Evolutionary conservation across 1,284 basidiomycete species (phyloP).

Genomic region (Vanrija sp.): DNA sequence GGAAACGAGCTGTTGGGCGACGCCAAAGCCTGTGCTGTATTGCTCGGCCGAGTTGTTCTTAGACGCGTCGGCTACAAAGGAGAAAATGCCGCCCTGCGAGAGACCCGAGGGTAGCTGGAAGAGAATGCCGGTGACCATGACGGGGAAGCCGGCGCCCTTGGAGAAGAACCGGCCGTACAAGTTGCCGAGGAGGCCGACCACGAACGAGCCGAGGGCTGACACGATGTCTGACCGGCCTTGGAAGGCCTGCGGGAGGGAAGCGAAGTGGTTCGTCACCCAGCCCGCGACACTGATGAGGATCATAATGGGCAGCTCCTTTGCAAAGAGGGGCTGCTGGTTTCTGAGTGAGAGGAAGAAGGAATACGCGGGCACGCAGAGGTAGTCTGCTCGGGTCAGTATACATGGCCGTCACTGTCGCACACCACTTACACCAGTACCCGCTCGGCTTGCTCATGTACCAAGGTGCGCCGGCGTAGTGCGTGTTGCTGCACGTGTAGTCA

Average conservation of each 20-base stretch:
- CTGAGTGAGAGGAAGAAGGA: constrained; percentile 69
- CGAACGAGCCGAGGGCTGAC: constrained; percentile 71
- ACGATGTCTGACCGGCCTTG: constrained; percentile 67
- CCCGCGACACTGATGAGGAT: constrained; percentile 70
- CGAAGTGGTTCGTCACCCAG: constrained; percentile 72
- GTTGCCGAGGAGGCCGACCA: constrained; percentile 77
- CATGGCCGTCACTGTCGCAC: background rate
- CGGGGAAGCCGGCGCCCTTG: constrained; percentile 44
- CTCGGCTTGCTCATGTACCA: constrained; percentile 51
- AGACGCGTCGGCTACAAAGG: constrained; percentile 49
- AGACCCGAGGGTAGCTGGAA: constrained; percentile 72
- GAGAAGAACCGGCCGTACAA: constrained; percentile 66
- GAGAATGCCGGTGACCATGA: constrained; percentile 64
- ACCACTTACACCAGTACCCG: constrained; percentile 50
- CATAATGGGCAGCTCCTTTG: constrained; percentile 64
- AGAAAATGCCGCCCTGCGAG: constrained; percentile 1
- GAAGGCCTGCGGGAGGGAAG: constrained; percentile 57
- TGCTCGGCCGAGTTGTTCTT: constrained; percentile 24
- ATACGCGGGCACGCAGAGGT: constrained; percentile 76
- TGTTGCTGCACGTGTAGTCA: constrained; percentile 60
- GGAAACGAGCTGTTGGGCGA: constrained; percentile 50
- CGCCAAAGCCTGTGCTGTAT: constrained; percentile 51
- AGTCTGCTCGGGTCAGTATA: constrained; percentile 52
- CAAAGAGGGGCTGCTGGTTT: constrained; percentile 68
- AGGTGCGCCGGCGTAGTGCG: constrained; percentile 55